These are phyloP conservation scores for Diaporthe vaccinii DNA, from an alignment of 2,329 filamentous ascomycete genomes.

Conservation along the genomic window DNA sequence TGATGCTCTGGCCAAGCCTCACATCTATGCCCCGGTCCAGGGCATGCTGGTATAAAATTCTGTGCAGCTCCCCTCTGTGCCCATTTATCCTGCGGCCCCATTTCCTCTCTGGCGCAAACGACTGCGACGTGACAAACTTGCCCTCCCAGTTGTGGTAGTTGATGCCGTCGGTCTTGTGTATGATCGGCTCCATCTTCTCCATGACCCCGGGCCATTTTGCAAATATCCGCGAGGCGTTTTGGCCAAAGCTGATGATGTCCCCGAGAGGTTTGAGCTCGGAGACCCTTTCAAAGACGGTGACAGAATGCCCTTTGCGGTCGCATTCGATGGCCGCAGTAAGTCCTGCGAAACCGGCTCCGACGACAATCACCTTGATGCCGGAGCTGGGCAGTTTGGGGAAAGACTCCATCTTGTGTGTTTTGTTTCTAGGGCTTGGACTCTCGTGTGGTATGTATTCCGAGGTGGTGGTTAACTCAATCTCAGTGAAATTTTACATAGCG, in stretches of 20 bases:
- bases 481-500: neutral
- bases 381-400: constrained; percentile 44
- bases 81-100: constrained; percentile 65
- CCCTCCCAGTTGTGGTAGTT: constrained; percentile 59
- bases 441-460: neutral
- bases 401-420: constrained; percentile 41
- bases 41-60: constrained; percentile 63
- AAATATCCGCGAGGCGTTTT: constrained; percentile 70
- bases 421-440: neutral
- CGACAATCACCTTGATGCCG: constrained; percentile 59
- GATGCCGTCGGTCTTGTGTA: constrained; percentile 57
- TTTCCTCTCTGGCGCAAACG: constrained; percentile 48
- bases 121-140: constrained; percentile 61
- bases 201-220: constrained; percentile 66
- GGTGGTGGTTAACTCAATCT: neutral
- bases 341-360: constrained; percentile 67
- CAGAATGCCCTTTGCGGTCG: constrained; percentile 65
- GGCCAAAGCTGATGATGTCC: constrained; percentile 67
- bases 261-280: constrained; percentile 59
- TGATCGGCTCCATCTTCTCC: constrained; percentile 62
- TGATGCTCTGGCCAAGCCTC: constrained; percentile 57
- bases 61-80: constrained; percentile 66
- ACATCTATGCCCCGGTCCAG: constrained; percentile 61
- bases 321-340: constrained; percentile 71
- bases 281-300: constrained; percentile 60